Conservation (phyloP, 495 filamentous ascomycete species). For the Aspergillus carlsbadensis region DNA sequence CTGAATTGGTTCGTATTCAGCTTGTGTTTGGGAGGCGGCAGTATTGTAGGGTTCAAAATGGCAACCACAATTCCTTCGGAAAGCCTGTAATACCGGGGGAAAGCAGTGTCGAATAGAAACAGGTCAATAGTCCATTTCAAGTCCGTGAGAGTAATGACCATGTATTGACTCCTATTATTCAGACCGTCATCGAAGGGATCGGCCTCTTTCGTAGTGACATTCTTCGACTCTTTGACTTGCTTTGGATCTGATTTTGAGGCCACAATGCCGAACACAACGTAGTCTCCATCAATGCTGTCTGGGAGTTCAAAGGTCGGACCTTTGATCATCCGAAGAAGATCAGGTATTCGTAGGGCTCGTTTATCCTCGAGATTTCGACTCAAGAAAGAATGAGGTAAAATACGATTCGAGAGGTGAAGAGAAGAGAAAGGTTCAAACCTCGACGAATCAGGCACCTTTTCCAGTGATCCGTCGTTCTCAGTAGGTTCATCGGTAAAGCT, state of each 20-base stretch:
- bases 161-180: constrained; percentile 73
- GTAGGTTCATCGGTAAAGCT: constrained; percentile 9
- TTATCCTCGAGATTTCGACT: constrained; percentile 73
- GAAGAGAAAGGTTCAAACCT: constrained; percentile 83
- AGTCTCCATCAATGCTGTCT: constrained; percentile 81
- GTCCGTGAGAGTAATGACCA: constrained; percentile 86
- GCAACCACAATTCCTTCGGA: constrained; percentile 83
- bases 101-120: constrained; percentile 88
- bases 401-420: constrained; percentile 79
- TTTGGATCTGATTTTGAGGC: constrained; percentile 81
- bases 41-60: constrained; percentile 87
- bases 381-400: constrained; percentile 78
- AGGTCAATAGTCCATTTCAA: constrained; percentile 88
- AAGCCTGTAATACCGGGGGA: constrained; percentile 88
- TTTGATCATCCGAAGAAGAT: constrained; percentile 77
- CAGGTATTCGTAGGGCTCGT: constrained; percentile 73
- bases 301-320: constrained; percentile 83
- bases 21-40: constrained; percentile 74
- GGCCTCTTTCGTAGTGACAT: constrained; percentile 38
- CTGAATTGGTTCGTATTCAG: constrained; percentile 79
- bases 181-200: constrained; percentile 54
- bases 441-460: constrained; percentile 37
- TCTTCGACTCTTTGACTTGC: constrained; percentile 56
- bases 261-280: constrained; percentile 82
- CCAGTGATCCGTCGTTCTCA: constrained; percentile 11